Conservation (phyloP, 345 rosid genomes). For the rapeseed (Brassica napus) region Da-Ae NC_063446.1:4558501-4559000, state of each 20-base stretch:
- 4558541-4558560: not conserved
- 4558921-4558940: slow-evolving; percentile 96
- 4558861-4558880: slow-evolving; percentile 94
- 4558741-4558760: slow-evolving; percentile 64
- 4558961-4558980: slow-evolving; percentile 96
- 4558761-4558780: slow-evolving; percentile 54
- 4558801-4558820: not conserved
- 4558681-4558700: slow-evolving; percentile 97
- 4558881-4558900: slow-evolving; percentile 90
- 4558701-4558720: slow-evolving; percentile 94
- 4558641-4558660: slow-evolving; percentile 96
- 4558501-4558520: not conserved
- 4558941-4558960: slow-evolving; percentile 90
- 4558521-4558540: not conserved
- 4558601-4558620: slow-evolving; percentile 55
- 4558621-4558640: slow-evolving; percentile 79
- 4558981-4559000: slow-evolving; percentile 94
- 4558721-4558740: slow-evolving; percentile 98
- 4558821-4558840: not conserved
- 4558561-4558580: not conserved
- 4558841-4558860: slow-evolving; percentile 44
- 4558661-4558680: slow-evolving; percentile 94
- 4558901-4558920: slow-evolving; percentile 96
- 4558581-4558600: slow-evolving; percentile 68
- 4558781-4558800: slow-evolving; percentile 79